Conservation (phyloP, 257 asterid species). For the Jasminum sambac region DNA sequence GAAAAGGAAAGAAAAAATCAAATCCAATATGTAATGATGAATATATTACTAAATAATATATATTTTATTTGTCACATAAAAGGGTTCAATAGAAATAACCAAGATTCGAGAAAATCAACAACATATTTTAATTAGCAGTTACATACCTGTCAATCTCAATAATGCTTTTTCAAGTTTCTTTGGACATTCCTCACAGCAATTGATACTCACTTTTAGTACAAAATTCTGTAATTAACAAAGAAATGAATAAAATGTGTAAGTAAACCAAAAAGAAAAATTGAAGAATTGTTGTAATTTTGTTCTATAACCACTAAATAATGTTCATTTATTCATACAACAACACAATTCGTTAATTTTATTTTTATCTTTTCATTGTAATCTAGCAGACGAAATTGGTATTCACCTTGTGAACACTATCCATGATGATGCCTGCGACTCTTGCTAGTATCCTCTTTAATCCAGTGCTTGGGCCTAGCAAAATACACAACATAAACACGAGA, state of each 20-base stretch:
- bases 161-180: slow-evolving; percentile 18
- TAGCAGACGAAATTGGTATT: background rate
- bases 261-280: no score
- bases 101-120: no score
- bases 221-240: slow-evolving; percentile 22
- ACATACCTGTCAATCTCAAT: slow-evolving; percentile 29
- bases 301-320: no score
- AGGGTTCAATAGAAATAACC: no score
- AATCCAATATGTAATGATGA: no score
- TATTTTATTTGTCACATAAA: no score
- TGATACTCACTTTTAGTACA: slow-evolving; percentile 25
- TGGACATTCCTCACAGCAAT: slow-evolving; percentile 33
- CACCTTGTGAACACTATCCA: background rate
- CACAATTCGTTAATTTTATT: no score
- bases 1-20: no score
- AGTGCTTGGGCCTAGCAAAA: background rate
- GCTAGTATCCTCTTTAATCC: background rate
- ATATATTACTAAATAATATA: no score
- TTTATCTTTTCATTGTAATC: background rate
- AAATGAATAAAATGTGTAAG: background rate
- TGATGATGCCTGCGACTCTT: background rate
- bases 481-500: background rate
- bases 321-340: no score
- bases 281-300: no score
- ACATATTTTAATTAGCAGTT: no score